Conservation (phyloP, 2,329 filamentous ascomycete species). For the Fusarium cyanostomum region DNA sequence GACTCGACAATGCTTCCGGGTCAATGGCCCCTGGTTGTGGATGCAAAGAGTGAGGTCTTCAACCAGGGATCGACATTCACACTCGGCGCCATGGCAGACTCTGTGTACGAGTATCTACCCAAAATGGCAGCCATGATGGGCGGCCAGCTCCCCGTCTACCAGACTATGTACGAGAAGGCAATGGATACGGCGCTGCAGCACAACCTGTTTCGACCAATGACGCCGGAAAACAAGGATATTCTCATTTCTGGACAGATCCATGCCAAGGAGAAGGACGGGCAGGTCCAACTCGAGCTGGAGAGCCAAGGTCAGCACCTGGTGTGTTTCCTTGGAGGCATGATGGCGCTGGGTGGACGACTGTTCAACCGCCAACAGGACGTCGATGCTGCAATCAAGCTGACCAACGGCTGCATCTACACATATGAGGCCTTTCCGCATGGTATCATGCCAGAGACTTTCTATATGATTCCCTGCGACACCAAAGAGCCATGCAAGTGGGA, state of each 20-base stretch:
- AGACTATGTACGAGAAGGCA: slow-evolving; percentile 63
- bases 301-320: slow-evolving; percentile 55
- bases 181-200: slow-evolving; percentile 65
- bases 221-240: slow-evolving; percentile 61
- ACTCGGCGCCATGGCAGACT: slow-evolving; percentile 60
- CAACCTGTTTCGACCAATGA: slow-evolving; percentile 71
- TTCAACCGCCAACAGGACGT: slow-evolving; percentile 54
- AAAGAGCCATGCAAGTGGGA: slow-evolving; percentile 50
- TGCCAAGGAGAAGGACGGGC: slow-evolving; percentile 44
- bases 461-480: slow-evolving; percentile 52
- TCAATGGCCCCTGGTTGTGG: slow-evolving; percentile 68
- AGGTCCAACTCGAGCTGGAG: slow-evolving; percentile 46
- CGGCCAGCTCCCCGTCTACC: slow-evolving; percentile 64
- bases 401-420: slow-evolving; percentile 62
- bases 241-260: slow-evolving; percentile 60
- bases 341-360: slow-evolving; percentile 59
- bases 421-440: slow-evolving; percentile 59
- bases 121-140: slow-evolving; percentile 81
- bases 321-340: slow-evolving; percentile 62
- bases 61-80: slow-evolving; percentile 52
- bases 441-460: slow-evolving; percentile 63
- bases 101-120: slow-evolving; percentile 84
- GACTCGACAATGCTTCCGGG: slow-evolving; percentile 73
- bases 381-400: slow-evolving; percentile 55
- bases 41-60: slow-evolving; percentile 37